phyloP scores from a whole-genome alignment of 2,329 filamentous ascomycete species.

The Hymenoscyphus scutula region DNA sequence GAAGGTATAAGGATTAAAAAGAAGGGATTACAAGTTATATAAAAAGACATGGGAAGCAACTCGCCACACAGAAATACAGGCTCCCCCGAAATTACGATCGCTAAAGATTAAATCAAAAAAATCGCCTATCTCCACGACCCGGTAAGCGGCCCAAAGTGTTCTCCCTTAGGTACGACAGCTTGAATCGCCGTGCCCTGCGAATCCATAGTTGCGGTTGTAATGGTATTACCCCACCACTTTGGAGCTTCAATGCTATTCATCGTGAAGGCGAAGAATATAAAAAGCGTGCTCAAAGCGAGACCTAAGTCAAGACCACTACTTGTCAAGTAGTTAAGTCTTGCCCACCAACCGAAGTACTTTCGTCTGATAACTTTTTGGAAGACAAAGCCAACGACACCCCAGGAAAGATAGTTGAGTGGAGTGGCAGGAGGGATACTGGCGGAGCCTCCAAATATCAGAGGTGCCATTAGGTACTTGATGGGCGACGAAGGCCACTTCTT shows the following conservation, averaged over 20 bases:
- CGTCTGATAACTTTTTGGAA: slow-evolving; percentile 69
- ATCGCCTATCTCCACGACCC: not conserved
- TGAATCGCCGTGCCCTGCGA: slow-evolving; percentile 24
- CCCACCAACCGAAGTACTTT: slow-evolving; percentile 69
- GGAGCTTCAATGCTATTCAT: slow-evolving; percentile 51
- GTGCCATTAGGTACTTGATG: slow-evolving; percentile 44
- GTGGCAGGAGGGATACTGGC: slow-evolving; percentile 60
- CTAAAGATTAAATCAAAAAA: not conserved
- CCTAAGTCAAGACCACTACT: slow-evolving; percentile 70
- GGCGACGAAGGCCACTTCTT: slow-evolving; percentile 59
- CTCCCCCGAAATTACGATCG: not conserved
- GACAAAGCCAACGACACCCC: slow-evolving; percentile 62
- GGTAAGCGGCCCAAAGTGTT: slow-evolving; percentile 20
- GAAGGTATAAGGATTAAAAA: not conserved
- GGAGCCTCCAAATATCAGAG: slow-evolving; percentile 28
- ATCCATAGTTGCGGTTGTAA: slow-evolving; percentile 25
- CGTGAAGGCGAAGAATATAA: slow-evolving; percentile 63
- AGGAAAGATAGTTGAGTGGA: slow-evolving; percentile 68
- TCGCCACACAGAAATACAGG: not conserved
- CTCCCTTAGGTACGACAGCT: slow-evolving; percentile 17
- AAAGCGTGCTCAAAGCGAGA: slow-evolving; percentile 63
- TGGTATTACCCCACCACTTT: slow-evolving; percentile 62
- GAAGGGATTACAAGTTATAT: not conserved
- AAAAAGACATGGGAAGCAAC: not conserved
- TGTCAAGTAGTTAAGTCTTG: slow-evolving; percentile 74